Base-by-base conservation (phyloP, 2,329 filamentous ascomycete genomes). In the Aspergillus viridinutans region DNA sequence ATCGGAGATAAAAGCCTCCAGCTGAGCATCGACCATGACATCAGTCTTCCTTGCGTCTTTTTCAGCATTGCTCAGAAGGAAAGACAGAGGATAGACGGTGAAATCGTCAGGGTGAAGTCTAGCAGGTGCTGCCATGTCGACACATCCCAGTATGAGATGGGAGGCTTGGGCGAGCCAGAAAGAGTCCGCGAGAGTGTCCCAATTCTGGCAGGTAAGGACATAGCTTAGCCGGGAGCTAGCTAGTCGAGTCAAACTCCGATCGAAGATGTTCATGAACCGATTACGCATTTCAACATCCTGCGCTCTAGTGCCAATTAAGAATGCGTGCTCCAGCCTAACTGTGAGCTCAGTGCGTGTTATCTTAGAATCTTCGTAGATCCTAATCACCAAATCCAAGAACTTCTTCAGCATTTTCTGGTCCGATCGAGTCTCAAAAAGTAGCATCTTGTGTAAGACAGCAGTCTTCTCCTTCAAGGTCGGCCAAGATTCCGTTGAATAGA, bases 381-480 rank as follows among this genome's bases (percentile, higher is more conserved):
- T 87, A 65, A 99, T 96, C 26, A 99, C 94, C 26, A 99, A 85
- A 63, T 97, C 90, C 57, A 99, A 81, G 78, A 97, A 99, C 70
- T 93, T 93, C 64, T 88, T 92, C 56, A 99, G 81, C 77, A 99
- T 87, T 0, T 88, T 91, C 32, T 87, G 85, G 69, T 97, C 93
- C 28, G 83, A 78, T 42, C 94, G 85, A 56, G 90, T 86, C 74
- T 99, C 94, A 65, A 99, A 99, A 0, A 92, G 87, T 17, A 97
- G 79, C 94, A 99, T 99, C 77, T 99, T 99, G 67, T 96, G 92
- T n/a, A 99, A 78, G 1, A 99, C 94, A 1, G 95, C 95, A 0
- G 93, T 97, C 79, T 99, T 99, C 76, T 99, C 95, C 74, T 99
- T 99, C 1, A 99, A 82, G 0, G 94, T 99, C 0, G 94, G 94